phyloP scores from a whole-genome alignment of 306 rosid genomes.

The Sophora flavescens region DNA sequence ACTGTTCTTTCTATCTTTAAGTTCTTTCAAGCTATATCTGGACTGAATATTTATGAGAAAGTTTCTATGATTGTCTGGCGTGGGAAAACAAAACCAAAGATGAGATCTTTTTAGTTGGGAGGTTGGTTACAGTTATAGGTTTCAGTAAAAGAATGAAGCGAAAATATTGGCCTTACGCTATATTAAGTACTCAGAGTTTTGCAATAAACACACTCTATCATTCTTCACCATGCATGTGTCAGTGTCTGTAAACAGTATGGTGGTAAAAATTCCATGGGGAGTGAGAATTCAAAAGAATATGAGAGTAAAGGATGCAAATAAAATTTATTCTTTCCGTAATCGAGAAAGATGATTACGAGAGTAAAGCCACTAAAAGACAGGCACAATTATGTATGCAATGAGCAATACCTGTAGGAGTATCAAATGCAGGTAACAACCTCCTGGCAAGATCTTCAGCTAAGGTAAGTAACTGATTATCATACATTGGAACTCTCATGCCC shows the following conservation, averaged over 20 bases:
- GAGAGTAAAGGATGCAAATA: not conserved
- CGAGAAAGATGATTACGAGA: constrained; percentile 15
- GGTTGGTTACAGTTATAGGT: constrained; percentile 18
- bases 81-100: not conserved
- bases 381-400: constrained; percentile 24
- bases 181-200: not conserved
- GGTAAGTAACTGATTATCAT: constrained; percentile 81
- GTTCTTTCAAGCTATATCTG: constrained; percentile 20
- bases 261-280: constrained; percentile 31
- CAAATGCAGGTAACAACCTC: constrained; percentile 94
- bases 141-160: constrained; percentile 16
- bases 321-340: constrained; percentile 18
- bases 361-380: constrained; percentile 30
- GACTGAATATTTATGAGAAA: constrained; percentile 21
- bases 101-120: constrained; percentile 19
- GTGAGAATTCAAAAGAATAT: constrained; percentile 10
- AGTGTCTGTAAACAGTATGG: constrained; percentile 21
- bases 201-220: not conserved
- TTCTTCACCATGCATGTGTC: constrained; percentile 18
- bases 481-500: constrained; percentile 90
- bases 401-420: constrained; percentile 90
- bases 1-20: constrained; percentile 30
- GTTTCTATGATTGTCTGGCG: constrained; percentile 12
- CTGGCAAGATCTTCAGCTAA: constrained; percentile 93
- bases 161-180: constrained; percentile 19